Base-by-base conservation (phyloP, 106 monocot species). In the Chionographis japonica region DNA sequence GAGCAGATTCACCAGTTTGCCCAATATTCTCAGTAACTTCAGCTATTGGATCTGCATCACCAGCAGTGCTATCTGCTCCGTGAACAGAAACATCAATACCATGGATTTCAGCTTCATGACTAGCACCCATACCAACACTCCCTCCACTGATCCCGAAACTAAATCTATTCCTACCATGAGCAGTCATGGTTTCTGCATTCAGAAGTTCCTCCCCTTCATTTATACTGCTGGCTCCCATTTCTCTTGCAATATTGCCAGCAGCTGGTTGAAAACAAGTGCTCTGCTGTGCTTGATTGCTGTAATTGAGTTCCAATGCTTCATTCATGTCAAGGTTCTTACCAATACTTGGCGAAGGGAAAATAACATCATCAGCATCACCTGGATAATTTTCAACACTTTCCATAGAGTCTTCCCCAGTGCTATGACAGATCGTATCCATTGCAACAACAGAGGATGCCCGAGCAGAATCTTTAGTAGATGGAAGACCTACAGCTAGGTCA, bases 31-130 rank as follows among this genome's bases (percentile, higher is more conserved):
- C 97, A 51, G 83, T 87, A 40, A 97, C 76, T 84, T 97, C 97
- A 58, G 89, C 81, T 59, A 92, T 60, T 42, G 84, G 81, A 50
- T 90, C 97, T 4, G 76, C 85, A 66, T 92, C 89, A 72, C 82
- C 92, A 51, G 84, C 84, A 66, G 80, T 46, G 38, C 91, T 91
- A 43, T 82, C 54, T 15, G 86, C 59, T 52, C 80, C 83, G 41
- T 83, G 88, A 17, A 98, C 59, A 63, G 88, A 92, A 42, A 73
- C 65, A 79, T 89, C 92, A 77, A 71, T 68, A 9, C 97, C 97
- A 83, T 90, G 97, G 54, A 98, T 87, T 82, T 98, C 97, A 73
- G 92, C 97, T 74, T 98, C 97, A 79, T 98, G 97, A 67, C 97
- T 98, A 4, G 84, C 89, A 64, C 92, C 97, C 97, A 98, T 92